phyloP scores from a whole-genome alignment of 768 basidiomycete genomes.

The Panus rudis region DNA sequence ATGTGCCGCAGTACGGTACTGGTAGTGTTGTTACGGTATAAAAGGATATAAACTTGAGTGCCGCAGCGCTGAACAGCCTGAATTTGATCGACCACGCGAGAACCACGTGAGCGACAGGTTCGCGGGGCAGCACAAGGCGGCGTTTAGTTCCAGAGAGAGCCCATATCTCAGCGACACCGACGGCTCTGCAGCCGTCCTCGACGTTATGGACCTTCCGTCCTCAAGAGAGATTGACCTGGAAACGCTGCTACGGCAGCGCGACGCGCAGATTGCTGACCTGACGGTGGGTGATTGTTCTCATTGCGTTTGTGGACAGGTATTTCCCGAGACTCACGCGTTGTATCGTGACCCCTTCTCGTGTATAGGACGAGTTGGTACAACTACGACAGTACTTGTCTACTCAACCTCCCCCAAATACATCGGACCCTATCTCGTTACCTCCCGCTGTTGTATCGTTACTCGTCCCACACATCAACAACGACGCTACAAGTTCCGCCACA shows the following conservation, averaged over 20 bases:
- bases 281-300: no score
- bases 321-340: slow-evolving; percentile 7
- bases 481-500: slow-evolving; percentile 24
- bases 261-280: slow-evolving; percentile 64
- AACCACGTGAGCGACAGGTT: slow-evolving; percentile 9
- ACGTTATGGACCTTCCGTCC: slow-evolving; percentile 61
- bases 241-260: slow-evolving; percentile 65
- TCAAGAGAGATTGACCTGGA: slow-evolving; percentile 79
- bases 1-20: no score
- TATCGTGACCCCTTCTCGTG: slow-evolving; percentile 5
- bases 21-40: no score
- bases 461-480: slow-evolving; percentile 54
- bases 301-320: neutral
- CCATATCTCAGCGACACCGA: slow-evolving; percentile 13
- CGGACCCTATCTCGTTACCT: slow-evolving; percentile 64
- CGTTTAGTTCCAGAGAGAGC: slow-evolving; percentile 6
- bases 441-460: slow-evolving; percentile 63
- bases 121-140: slow-evolving; percentile 3
- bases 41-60: no score
- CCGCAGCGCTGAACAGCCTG: no score
- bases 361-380: slow-evolving; percentile 66
- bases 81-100: no score
- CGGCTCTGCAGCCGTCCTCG: slow-evolving; percentile 12
- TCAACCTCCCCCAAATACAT: slow-evolving; percentile 52
- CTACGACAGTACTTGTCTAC: slow-evolving; percentile 58